A percentile compares a stretch with the other conserved stretches of the same genome.
Evolutionary conservation across 163 green algal genomes (phyloP).

Genomic region (Scenedesmus sp.): DNA sequence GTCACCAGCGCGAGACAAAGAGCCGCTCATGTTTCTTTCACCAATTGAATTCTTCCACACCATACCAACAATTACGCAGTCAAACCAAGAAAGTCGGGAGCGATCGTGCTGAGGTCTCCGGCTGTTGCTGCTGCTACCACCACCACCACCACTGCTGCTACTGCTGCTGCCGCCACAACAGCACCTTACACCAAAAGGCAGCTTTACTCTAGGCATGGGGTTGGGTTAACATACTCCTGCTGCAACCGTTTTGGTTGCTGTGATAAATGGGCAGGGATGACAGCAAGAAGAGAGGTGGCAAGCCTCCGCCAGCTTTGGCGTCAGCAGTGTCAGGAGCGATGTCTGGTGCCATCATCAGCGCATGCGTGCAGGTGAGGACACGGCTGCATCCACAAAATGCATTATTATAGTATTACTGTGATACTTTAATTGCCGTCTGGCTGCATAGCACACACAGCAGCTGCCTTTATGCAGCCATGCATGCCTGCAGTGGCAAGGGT

Average conservation of each 20-base stretch:
- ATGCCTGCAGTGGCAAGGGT: not conserved
- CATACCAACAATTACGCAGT: too few relatives aligned
- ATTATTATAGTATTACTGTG: not conserved
- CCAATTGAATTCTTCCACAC: too few relatives aligned
- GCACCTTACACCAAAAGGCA: not conserved
- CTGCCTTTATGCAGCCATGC: not conserved
- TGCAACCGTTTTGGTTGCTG: not conserved
- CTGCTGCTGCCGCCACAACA: not conserved
- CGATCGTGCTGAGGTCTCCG: not conserved
- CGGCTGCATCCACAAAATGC: too few relatives aligned
- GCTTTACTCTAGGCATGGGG: not conserved
- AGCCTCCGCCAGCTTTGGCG: constrained; percentile 55
- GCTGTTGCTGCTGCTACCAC: not conserved
- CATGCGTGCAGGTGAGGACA: constrained; percentile 71
- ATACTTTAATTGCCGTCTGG: not conserved
- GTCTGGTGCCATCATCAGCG: constrained; percentile 79
- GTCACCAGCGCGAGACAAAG: not conserved
- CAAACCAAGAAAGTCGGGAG: not conserved
- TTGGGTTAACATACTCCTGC: not conserved
- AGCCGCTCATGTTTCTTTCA: too few relatives aligned
- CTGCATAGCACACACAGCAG: not conserved
- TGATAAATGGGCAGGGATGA: constrained; percentile 2
- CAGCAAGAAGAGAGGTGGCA: constrained; percentile 1
- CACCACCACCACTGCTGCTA: not conserved
- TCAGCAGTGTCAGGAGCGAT: constrained; percentile 70